Conservation (phyloP, 202 grass and related monocot genomes). For the Sporobolus alterniflorus region DNA sequence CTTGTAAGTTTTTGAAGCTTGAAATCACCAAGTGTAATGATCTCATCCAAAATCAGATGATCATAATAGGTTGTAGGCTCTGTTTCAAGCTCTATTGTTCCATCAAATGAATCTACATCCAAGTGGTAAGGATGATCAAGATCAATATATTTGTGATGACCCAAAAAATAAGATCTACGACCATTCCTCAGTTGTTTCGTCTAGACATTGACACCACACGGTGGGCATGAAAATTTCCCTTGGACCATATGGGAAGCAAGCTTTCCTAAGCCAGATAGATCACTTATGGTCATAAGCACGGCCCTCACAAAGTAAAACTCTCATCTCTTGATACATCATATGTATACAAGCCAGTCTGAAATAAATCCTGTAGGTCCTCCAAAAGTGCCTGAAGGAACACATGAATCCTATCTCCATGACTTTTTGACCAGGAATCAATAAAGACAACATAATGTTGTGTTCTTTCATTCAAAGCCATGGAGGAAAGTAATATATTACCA, state of each 20-base stretch:
- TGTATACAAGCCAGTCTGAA: constrained; percentile 10
- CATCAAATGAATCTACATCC: constrained; percentile 30
- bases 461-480: constrained; percentile 30
- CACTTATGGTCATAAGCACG: constrained; percentile 40
- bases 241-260: constrained; percentile 17
- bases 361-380: constrained; percentile 32
- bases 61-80: not conserved
- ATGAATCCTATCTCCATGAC: constrained; percentile 28
- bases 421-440: constrained; percentile 13
- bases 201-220: constrained; percentile 19
- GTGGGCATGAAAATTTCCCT: constrained; percentile 8
- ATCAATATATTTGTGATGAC: too few species aligned
- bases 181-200: constrained; percentile 14
- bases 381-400: constrained; percentile 23
- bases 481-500: constrained; percentile 30
- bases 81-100: not conserved
- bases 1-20: constrained; percentile 5
- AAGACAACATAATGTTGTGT: constrained; percentile 27
- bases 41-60: not conserved
- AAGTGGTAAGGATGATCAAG: constrained; percentile 9
- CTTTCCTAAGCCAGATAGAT: constrained; percentile 27
- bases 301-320: constrained; percentile 15
- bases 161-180: constrained; percentile 39
- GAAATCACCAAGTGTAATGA: not conserved
- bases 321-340: constrained; percentile 33